Conservation (phyloP, 805 yeast species). For the Clavispora vitiphila region DNA sequence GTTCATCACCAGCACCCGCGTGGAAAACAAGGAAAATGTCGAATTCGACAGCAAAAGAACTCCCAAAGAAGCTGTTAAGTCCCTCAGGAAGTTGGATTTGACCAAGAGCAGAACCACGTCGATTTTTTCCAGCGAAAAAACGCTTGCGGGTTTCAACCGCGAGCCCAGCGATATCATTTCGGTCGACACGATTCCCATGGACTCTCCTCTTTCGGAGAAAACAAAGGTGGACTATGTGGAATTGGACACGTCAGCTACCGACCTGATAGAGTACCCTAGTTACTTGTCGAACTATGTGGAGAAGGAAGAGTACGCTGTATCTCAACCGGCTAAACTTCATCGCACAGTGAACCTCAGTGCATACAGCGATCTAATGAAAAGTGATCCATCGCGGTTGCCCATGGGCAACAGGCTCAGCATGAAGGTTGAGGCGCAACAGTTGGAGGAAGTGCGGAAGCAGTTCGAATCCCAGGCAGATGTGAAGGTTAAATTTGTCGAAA, state of each 20-base stretch:
- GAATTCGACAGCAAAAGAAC: neutral
- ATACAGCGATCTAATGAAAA: neutral
- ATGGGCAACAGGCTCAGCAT: constrained; percentile 12
- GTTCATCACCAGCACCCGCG: neutral
- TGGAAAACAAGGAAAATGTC: neutral
- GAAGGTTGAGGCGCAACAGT: constrained; percentile 12
- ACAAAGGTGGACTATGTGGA: neutral
- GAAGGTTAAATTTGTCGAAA: constrained; percentile 11
- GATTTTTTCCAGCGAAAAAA: constrained; percentile 11
- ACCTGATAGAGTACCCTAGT: neutral
- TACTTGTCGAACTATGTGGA: constrained; percentile 6
- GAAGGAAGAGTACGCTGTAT: constrained; percentile 2
- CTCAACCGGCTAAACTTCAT: constrained; percentile 5
- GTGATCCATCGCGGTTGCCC: constrained; percentile 6
- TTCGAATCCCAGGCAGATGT: constrained; percentile 4
- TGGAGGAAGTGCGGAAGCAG: constrained; percentile 3
- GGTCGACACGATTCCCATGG: constrained; percentile 3
- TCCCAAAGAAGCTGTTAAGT: too few species aligned
- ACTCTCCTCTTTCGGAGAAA: neutral
- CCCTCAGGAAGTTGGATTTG: constrained; percentile 1
- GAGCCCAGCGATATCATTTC: constrained; percentile 6
- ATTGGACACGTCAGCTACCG: neutral
- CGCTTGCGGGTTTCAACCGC: constrained; percentile 6
- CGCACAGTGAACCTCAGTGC: constrained; percentile 10
- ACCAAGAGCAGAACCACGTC: constrained; percentile 5